Base-by-base conservation (phyloP, 192 early-diverging fungal species). In the Coemansia sp. region DNA sequence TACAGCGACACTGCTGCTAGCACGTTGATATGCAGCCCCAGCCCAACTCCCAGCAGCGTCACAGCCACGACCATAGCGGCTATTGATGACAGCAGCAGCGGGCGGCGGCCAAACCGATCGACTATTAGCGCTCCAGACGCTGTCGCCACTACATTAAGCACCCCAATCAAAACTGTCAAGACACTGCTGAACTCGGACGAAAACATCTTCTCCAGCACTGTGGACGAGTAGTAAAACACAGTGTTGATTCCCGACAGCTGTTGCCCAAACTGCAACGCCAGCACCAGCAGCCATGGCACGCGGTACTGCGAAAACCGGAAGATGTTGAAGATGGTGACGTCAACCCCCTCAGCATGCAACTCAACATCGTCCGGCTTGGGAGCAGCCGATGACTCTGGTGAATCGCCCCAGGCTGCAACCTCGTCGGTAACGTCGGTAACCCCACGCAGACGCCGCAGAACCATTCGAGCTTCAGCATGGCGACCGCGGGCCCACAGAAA, bases 211-310 rank as follows among this genome's bases (percentile, higher is more conserved):
- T 80, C 78, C 68, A 91, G 82, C 40, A 91, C 88, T 1, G 86
- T 81, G 0, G 87, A 86, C 12, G 89, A 91, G 60, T 91, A 96
- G 78, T 81, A 93, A 28, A 93, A 88, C 7, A 93, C 89, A 0
- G 88, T 90, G 70, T 93, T 96, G 80, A 96, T 93, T 3, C 94
- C 94, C n/a, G 90, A 92, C 43, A 94, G 81, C 71, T 96, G 94
- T 67, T 94, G 92, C 5, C 84, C 79, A 39, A 92, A 64, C 55
- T 93, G 91, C 3, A 94, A 47, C 11, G 87, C 55, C 9, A 92
- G 46, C 7, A 90, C 80, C n/a, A 88, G 77, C 35, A 83, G 42
- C 35, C 90, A 81, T 1, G 86, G 85, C 35, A 75, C 79, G 48
- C 86, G 82, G 57, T 87, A 89, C 13, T 79, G 63, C 2, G 76